Conservation (phyloP, 169 alveolate genomes). For the Plasmodium falciparum region DNA sequence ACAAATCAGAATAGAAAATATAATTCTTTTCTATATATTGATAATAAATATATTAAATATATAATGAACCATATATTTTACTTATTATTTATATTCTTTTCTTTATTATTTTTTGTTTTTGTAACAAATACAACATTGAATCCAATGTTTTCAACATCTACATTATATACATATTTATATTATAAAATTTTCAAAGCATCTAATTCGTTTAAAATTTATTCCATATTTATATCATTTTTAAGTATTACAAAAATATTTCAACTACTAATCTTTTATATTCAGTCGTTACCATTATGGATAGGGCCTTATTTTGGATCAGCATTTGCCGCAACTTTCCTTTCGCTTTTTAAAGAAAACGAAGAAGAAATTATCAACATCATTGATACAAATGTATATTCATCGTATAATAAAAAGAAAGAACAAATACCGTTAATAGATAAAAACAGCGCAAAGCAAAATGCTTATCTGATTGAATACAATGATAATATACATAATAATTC, state of each 20-base stretch:
- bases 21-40: conserved; percentile 13
- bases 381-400: conserved; percentile 46
- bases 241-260: conserved; percentile 51
- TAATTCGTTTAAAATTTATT: conserved; percentile 17
- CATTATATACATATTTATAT: conserved; percentile 59
- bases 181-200: conserved; percentile 45
- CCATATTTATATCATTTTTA: conserved; percentile 48
- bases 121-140: conserved; percentile 70
- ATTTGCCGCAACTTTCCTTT: conserved; percentile 34
- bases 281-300: conserved; percentile 61
- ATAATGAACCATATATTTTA: conserved; percentile 65
- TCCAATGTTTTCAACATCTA: conserved; percentile 66
- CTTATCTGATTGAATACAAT: conserved; percentile 54
- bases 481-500: conserved; percentile 52
- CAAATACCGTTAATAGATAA: conserved; percentile 44
- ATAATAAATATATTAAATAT: conserved; percentile 69
- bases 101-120: conserved; percentile 68
- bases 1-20: conserved; percentile 1
- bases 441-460: conserved; percentile 32
- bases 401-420: conserved; percentile 26
- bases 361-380: conserved; percentile 55
- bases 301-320: conserved; percentile 74
- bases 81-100: conserved; percentile 63
- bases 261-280: conserved; percentile 28
- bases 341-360: conserved; percentile 29